Base-by-base conservation (phyloP, 331 rosid species). In the Malus hybrid region DNA sequence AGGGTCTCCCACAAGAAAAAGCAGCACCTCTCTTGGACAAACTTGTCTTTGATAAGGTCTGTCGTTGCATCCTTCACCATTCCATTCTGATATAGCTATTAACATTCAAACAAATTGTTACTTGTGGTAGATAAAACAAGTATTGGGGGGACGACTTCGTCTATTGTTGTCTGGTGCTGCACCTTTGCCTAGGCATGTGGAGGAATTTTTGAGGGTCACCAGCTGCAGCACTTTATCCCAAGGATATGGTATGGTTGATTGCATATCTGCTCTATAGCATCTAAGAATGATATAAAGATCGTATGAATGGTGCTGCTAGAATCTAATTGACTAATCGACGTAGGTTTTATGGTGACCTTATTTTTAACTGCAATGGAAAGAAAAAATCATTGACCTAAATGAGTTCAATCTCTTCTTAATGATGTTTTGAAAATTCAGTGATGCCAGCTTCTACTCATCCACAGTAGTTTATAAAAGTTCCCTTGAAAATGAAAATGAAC, bases 111-210 rank as follows among this genome's bases (percentile, higher is more conserved):
- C 22, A 16, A 14, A 73, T 60, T 60, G 71, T 72, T 60, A 33
- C 19, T 74, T 68, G 44, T n/a, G 52, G 65, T 57, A 93, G 98
- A 87, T 86, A 73, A 93, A 84, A 77, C 96, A 83, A 87, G 93
- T 82, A 39, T 78, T 93, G 62, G 98, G 98, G 57, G 98, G 97
- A 63, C 83, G 88, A 78, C 85, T 91, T 78, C 96, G 96, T 12
- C 76, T 93, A 19, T 13, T 93, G 74, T 75, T 88, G 80, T 88
- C 96, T 18, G 98, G 98, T 11, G 98, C 98, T 70, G 98, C 98
- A 29, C 98, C 98, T 72, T 80, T 90, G 85, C 90, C 96, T 15
- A 63, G 80, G 73, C 93, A 90, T 36, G 97, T 93, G 82, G 98
- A 93, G 84, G 96, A 93, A 83, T 93, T 86, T 77, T 50, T 93